These are phyloP conservation scores for Sideroxylon spinosum DNA, from an alignment of 179 eudicot genomes.

Conservation along the genomic window DNA sequence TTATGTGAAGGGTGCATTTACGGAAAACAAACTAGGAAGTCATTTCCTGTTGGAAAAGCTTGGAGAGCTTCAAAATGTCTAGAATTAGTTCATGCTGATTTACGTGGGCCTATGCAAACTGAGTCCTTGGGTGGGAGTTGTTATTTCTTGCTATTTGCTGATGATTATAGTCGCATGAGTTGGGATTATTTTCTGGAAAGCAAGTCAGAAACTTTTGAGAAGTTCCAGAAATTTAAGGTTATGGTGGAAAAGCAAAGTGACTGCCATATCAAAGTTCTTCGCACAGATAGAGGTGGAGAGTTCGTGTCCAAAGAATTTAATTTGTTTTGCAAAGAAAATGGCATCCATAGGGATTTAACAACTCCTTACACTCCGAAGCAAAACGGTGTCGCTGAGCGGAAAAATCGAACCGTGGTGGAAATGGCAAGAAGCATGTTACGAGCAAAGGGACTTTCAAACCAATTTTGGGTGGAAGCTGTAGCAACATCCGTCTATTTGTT, in stretches of 20 bases:
- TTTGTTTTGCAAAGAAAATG: not conserved
- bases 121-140: not conserved
- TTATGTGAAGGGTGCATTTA: no score
- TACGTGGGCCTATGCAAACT: not conserved
- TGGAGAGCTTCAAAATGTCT: no score
- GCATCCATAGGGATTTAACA: slow-evolving; percentile 3
- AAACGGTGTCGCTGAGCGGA: not conserved
- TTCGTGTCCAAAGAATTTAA: not conserved
- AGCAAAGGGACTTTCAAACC: not conserved
- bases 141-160: not conserved
- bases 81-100: not conserved
- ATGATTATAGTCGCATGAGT: not conserved
- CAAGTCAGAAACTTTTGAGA: not conserved
- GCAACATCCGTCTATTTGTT: not conserved
- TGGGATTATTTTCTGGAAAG: not conserved
- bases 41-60: no score
- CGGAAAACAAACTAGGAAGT: no score
- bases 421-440: not conserved
- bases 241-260: not conserved
- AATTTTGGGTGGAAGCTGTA: slow-evolving; percentile 7
- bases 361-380: slow-evolving; percentile 11
- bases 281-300: not conserved
- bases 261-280: not conserved
- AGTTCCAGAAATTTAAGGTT: not conserved
- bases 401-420: not conserved